Evolutionary conservation across 2,329 filamentous ascomycete species (phyloP).

Genomic region (Periconia sp.): DNA sequence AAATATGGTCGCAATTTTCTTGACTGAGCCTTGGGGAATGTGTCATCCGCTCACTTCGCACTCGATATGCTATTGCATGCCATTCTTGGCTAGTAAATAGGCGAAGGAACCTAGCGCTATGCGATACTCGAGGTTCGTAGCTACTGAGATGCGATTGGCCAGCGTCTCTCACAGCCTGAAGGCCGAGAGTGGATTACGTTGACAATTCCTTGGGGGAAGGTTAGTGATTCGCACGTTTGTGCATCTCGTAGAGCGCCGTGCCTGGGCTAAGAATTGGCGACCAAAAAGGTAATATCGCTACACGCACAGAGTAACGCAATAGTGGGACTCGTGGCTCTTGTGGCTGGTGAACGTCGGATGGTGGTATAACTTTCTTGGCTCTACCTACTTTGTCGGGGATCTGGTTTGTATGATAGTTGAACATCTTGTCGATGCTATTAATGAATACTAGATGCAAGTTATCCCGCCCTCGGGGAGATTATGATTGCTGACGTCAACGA

Average conservation of each 20-base stretch:
- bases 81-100: background rate
- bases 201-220: background rate
- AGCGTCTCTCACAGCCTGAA: background rate
- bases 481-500: conserved; percentile 4
- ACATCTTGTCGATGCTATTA: background rate
- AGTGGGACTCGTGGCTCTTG: background rate
- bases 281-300: background rate
- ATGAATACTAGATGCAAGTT: background rate
- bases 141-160: background rate
- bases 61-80: too few species aligned
- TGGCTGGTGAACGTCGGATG: background rate
- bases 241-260: background rate
- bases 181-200: background rate
- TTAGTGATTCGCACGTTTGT: background rate
- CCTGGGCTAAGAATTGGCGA: background rate
- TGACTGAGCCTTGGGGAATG: too few species aligned
- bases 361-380: background rate
- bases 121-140: background rate
- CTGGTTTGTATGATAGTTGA: background rate
- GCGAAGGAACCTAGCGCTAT: background rate
- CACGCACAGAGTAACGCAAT: background rate
- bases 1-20: background rate
- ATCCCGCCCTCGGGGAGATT: background rate
- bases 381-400: background rate
- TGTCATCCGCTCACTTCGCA: too few species aligned